Base-by-base conservation (phyloP, 2,329 filamentous ascomycete species). In the Aphanoascus verrucosus region DNA sequence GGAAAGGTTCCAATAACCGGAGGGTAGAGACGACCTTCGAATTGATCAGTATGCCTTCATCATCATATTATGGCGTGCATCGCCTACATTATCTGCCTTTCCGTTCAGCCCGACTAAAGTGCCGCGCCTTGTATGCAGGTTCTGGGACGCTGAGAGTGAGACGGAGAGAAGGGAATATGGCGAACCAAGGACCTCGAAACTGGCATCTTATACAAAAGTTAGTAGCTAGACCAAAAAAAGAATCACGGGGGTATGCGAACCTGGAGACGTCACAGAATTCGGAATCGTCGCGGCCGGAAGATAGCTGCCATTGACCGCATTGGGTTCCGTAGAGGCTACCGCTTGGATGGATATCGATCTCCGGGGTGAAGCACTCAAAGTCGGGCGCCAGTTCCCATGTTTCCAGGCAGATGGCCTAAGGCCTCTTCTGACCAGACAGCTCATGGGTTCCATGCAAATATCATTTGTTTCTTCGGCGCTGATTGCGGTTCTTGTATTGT, bases 151-250 rank as follows among this genome's bases (percentile, higher is more conserved):
- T 35, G 93, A 94, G 50, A 98, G 80, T 6, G 85, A 88, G 59
- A 95, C 90, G 19, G 91, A 96, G 61, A 98, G 83, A 59, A 98
- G 82, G 53, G 93, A 97, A 70, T 93, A 93, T 1, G 91, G 89
- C 20, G 87, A 81, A 57, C 93, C 93, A 59, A 98, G 76, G 46
- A 97, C 88, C 70, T 97, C 88, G 69, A 98, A 98, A 55, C 84
- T 83, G 52, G 93, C 93, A 79, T 97, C 93, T 96, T 50, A 37
- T 34, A 31, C 19, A 11, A 15, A 45, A 23, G 28, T 49, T 40
- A 49, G 37, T 8, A 31, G 3, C 42, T n/a, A 14, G 8, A n/a
- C n/a, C n/a, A 11, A 14, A n/a, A 19, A 15, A n/a, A 15, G 35
- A 9, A 37, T 17, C 3, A 32, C 1, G 37, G 14, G 3, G 23